These are phyloP conservation scores for Alternaria alternata DNA, from an alignment of 2,329 filamentous ascomycete genomes.

Conservation along the genomic window DNA sequence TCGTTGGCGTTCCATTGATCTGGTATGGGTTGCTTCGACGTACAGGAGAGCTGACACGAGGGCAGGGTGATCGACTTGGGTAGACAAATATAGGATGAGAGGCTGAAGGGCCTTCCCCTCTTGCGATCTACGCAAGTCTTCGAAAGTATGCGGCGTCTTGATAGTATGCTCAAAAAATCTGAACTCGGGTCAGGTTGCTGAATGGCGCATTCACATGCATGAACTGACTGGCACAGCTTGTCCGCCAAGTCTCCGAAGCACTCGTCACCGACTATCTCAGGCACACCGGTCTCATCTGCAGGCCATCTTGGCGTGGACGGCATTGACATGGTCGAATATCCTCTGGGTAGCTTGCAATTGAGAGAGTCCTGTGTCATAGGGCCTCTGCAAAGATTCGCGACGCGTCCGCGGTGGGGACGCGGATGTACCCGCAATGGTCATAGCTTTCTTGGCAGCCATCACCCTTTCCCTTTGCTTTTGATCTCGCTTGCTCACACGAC, in stretches of 20 bases:
- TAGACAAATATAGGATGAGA: constrained; percentile 71
- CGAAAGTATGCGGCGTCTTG: constrained; percentile 72
- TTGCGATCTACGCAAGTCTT: constrained; percentile 73
- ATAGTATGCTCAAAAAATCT: constrained; percentile 64
- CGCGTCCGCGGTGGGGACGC: constrained; percentile 10
- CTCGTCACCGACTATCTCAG: constrained; percentile 66
- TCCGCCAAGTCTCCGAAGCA: constrained; percentile 70
- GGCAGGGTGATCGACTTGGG: constrained; percentile 71
- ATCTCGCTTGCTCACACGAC: neutral
- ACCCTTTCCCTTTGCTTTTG: neutral
- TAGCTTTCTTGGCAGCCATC: constrained; percentile 28
- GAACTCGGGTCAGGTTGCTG: constrained; percentile 25
- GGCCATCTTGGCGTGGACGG: constrained; percentile 41
- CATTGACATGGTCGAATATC: constrained; percentile 34
- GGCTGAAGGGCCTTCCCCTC: constrained; percentile 65
- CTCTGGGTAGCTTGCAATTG: constrained; percentile 11
- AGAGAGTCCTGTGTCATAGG: constrained; percentile 11
- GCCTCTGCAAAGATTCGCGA: constrained; percentile 13
- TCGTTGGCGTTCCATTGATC: neutral
- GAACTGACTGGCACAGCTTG: constrained; percentile 64
- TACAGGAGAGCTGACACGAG: constrained; percentile 78
- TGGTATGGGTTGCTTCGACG: constrained; percentile 45
- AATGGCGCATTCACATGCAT: constrained; percentile 4
- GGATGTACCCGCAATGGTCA: constrained; percentile 18
- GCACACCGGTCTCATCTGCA: constrained; percentile 54